Evolutionary conservation across 129 eudicot genomes (phyloP).

Genomic region (Flaveria trinervia): DNA sequence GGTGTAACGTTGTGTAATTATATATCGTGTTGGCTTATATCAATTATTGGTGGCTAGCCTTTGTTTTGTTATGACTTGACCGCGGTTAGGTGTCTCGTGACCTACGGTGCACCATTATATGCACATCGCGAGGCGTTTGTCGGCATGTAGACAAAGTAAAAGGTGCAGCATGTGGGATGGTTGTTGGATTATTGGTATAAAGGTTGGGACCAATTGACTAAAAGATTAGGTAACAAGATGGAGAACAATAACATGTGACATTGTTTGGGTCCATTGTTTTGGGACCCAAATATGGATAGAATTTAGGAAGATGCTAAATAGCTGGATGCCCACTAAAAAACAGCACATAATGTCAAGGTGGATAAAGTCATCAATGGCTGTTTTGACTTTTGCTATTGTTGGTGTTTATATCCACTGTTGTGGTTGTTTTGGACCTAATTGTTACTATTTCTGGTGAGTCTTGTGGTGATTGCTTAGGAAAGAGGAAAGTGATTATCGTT

Average conservation of each 20-base stretch:
- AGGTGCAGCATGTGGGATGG: conserved; percentile 40
- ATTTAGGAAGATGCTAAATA: conserved; percentile 19
- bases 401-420: conserved; percentile 18
- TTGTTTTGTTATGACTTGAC: neutral
- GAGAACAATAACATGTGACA: conserved; percentile 32
- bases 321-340: conserved; percentile 34
- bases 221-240: conserved; percentile 36
- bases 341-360: conserved; percentile 33
- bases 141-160: conserved; percentile 31
- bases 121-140: conserved; percentile 29
- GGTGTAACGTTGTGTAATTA: conserved; percentile 30
- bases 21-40: conserved; percentile 37
- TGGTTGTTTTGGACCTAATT: conserved; percentile 18
- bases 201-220: conserved; percentile 38
- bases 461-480: neutral
- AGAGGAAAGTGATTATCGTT: neutral
- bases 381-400: conserved; percentile 17
- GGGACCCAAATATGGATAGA: conserved; percentile 44
- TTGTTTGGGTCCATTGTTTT: conserved; percentile 24
- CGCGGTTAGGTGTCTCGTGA: neutral
- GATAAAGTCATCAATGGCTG: conserved; percentile 26
- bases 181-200: conserved; percentile 32
- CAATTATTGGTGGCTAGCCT: conserved; percentile 21
- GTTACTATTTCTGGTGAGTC: conserved; percentile 19
- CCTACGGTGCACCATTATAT: conserved; percentile 7